phyloP scores from a whole-genome alignment of 2,329 filamentous ascomycete species.

The Exophiala spinifera region DNA sequence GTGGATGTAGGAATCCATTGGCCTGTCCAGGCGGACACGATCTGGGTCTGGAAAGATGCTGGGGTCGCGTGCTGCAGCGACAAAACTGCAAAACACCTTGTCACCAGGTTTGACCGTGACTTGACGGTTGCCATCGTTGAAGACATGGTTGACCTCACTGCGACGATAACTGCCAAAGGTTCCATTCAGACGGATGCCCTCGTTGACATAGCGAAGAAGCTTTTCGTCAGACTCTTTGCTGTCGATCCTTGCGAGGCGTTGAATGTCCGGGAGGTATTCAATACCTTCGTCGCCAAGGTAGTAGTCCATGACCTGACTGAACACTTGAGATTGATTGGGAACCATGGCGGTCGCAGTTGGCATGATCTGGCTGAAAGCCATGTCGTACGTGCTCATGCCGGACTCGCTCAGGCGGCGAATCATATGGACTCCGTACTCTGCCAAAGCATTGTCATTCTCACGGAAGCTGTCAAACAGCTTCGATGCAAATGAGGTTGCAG shows the following conservation, averaged over 20 bases:
- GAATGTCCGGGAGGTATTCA: conserved; percentile 58
- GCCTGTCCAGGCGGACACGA: conserved; percentile 60
- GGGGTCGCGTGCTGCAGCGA: conserved; percentile 56
- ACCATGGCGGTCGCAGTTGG: conserved; percentile 66
- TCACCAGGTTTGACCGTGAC: conserved; percentile 56
- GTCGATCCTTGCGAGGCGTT: conserved; percentile 56
- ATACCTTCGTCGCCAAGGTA: conserved; percentile 60
- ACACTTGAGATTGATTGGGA: conserved; percentile 68
- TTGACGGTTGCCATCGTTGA: conserved; percentile 48
- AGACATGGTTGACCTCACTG: conserved; percentile 46
- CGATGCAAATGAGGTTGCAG: conserved; percentile 55
- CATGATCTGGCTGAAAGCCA: conserved; percentile 68
- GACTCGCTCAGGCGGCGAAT: conserved; percentile 63
- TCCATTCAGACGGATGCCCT: conserved; percentile 67
- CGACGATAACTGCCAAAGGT: conserved; percentile 61
- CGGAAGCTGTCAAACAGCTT: conserved; percentile 47
- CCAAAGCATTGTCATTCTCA: conserved; percentile 55
- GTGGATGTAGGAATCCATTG: conserved; percentile 62
- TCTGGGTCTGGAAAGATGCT: conserved; percentile 60
- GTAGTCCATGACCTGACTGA: conserved; percentile 70
- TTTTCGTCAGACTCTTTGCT: conserved; percentile 58
- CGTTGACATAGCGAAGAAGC: conserved; percentile 67
- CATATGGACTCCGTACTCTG: conserved; percentile 63
- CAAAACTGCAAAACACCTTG: conserved; percentile 63
- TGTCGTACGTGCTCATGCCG: conserved; percentile 61